Percentiles rank a stretch among this genome's conserved stretches.
These are phyloP conservation scores for Tulasnella calospora DNA, from an alignment of 768 basidiomycete species.

Conservation along the genomic window DNA sequence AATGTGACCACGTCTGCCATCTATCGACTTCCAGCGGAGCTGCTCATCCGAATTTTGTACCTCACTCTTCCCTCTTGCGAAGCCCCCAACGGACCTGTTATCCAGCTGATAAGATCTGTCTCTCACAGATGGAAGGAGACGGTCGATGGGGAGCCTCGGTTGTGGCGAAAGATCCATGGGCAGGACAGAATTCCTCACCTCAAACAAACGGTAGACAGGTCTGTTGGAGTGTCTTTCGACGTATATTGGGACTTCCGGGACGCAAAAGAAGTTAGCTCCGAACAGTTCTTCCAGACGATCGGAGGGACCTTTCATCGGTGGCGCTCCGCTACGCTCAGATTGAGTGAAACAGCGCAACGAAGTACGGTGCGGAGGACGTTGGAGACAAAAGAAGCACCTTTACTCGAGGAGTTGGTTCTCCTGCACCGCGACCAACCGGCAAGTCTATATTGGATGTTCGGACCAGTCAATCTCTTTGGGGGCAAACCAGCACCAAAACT, in stretches of 20 bases:
- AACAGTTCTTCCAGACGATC: not conserved
- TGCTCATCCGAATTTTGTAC: not conserved
- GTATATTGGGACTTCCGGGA: not conserved
- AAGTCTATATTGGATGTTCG: not conserved
- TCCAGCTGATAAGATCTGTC: not conserved
- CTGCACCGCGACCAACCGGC: not conserved
- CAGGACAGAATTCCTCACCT: not conserved
- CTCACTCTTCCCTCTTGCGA: not conserved
- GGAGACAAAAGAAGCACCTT: not conserved
- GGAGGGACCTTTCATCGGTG: not conserved
- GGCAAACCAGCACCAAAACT: not conserved
- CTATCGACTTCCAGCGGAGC: not conserved
- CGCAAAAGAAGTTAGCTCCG: not conserved
- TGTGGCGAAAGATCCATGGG: not conserved
- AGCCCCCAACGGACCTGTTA: not conserved
- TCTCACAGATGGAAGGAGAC: not conserved
- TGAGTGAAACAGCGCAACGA: not conserved
- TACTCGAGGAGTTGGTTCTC: not conserved
- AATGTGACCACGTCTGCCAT: not conserved
- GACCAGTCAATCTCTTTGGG: not conserved
- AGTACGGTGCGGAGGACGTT: not conserved
- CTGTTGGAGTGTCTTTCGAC: not conserved
- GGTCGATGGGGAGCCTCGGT: not conserved
- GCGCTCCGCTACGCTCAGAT: not conserved
- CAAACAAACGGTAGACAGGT: not conserved